phyloP scores from a whole-genome alignment of 1,284 basidiomycete genomes.

The Cutaneotrichosporon dermatis region DNA sequence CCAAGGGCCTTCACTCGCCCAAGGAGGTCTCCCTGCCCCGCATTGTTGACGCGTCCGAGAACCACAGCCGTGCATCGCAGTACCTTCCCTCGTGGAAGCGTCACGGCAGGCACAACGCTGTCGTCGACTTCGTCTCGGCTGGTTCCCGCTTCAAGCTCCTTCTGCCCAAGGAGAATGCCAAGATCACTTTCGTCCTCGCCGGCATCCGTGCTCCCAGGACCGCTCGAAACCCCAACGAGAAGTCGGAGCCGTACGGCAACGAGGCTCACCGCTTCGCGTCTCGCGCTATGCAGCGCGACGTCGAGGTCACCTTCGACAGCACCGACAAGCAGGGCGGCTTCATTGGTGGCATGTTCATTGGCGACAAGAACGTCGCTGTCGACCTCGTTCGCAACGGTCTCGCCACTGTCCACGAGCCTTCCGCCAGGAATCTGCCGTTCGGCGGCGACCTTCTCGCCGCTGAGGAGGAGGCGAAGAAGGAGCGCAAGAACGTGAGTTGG shows the following conservation, averaged over 20 bases:
- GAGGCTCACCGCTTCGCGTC: constrained; percentile 80
- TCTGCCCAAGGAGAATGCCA: constrained; percentile 87
- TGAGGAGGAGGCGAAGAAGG: constrained; percentile 75
- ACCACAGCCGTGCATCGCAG: constrained; percentile 66
- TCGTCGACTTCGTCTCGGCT: constrained; percentile 90
- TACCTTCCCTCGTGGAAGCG: constrained; percentile 92
- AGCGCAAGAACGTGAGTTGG: constrained; percentile 64
- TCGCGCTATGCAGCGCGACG: constrained; percentile 87
- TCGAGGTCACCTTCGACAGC: constrained; percentile 84
- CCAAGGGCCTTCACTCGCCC: constrained; percentile 85
- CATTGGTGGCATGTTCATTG: constrained; percentile 81
- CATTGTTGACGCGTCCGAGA: constrained; percentile 89
- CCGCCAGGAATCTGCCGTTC: constrained; percentile 75
- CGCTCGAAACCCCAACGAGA: constrained; percentile 74
- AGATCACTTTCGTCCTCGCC: constrained; percentile 78
- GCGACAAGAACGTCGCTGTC: constrained; percentile 74
- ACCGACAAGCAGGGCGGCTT: constrained; percentile 95
- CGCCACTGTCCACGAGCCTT: constrained; percentile 80
- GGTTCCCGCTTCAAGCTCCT: constrained; percentile 92
- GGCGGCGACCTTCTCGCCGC: constrained; percentile 74
- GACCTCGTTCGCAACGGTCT: constrained; percentile 69
- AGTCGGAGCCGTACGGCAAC: constrained; percentile 79
- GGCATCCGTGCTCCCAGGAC: constrained; percentile 80
- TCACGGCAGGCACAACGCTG: constrained; percentile 69
- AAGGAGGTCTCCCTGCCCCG: constrained; percentile 67